Percentiles rank a stretch among this genome's conserved stretches.
phyloP scores from a whole-genome alignment of 73 alveolate species.

The Paramecium pentaurelia region DNA sequence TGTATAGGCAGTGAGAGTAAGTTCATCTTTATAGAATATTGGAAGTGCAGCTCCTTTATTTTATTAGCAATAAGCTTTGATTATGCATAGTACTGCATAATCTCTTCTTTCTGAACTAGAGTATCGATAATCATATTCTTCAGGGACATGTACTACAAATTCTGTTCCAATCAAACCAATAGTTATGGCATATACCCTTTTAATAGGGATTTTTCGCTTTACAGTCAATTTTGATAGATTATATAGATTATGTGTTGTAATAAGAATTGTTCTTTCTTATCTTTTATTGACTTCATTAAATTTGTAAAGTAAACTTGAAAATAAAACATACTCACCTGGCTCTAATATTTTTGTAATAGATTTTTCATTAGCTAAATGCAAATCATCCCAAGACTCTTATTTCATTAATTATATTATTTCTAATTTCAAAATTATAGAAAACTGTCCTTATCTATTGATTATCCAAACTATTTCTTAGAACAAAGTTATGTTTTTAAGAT shows the following conservation, averaged over 20 bases:
- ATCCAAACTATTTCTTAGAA: neutral
- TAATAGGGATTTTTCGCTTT: constrained; percentile 73
- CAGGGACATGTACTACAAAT: constrained; percentile 73
- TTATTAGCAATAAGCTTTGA: constrained; percentile 43
- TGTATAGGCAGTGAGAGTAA: constrained; percentile 71
- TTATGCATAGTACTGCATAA: constrained; percentile 16
- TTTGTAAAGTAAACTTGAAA: constrained; percentile 71
- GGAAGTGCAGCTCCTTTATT: constrained; percentile 39
- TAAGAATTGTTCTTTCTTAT: constrained; percentile 72
- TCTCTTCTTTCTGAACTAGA: constrained; percentile 63
- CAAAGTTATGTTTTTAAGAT: neutral
- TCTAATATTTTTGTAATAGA: constrained; percentile 45
- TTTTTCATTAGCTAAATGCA: constrained; percentile 56
- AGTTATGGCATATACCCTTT: constrained; percentile 72
- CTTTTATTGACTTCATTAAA: constrained; percentile 75
- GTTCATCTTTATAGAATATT: constrained; percentile 58
- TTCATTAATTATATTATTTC: neutral
- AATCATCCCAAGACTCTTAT: constrained; percentile 45
- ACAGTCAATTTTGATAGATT: constrained; percentile 66
- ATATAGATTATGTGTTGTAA: constrained; percentile 73
- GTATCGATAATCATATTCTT: constrained; percentile 73
- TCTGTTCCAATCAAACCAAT: constrained; percentile 61
- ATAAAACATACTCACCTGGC: constrained; percentile 72
- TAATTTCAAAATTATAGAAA: neutral
- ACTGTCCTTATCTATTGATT: neutral